Conservation (phyloP, 2,329 filamentous ascomycete species). For the Pestalotiopsis fici region DNA sequence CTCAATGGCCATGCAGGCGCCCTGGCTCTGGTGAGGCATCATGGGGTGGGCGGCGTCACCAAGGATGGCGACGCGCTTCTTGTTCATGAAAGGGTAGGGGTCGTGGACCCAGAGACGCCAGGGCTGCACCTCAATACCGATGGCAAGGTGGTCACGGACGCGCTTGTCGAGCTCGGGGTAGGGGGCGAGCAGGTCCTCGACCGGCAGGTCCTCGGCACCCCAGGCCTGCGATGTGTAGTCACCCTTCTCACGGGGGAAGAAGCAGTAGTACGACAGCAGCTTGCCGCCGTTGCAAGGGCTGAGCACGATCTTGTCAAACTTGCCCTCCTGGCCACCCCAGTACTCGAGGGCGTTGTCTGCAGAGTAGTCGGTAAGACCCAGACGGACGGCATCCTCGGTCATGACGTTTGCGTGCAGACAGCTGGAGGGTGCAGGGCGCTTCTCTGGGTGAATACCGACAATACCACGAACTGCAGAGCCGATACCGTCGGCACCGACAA, state of each 20-base stretch:
- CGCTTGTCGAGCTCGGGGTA: constrained; percentile 62
- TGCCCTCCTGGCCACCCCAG: constrained; percentile 67
- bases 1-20: constrained; percentile 69
- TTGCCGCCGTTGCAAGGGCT: constrained; percentile 68
- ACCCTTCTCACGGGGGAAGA: constrained; percentile 61
- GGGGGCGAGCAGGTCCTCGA: constrained; percentile 61
- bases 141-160: constrained; percentile 57
- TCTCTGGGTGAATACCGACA: constrained; percentile 63
- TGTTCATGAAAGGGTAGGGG: constrained; percentile 30
- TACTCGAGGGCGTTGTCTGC: constrained; percentile 64
- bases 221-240: constrained; percentile 64
- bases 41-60: constrained; percentile 71
- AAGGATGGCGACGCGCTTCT: constrained; percentile 54
- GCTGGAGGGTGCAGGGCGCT: constrained; percentile 58
- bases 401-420: constrained; percentile 67
- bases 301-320: constrained; percentile 70
- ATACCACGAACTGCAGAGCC: constrained; percentile 64
- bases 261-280: constrained; percentile 70
- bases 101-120: constrained; percentile 67
- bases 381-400: constrained; percentile 59
- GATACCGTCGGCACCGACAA: constrained; percentile 68
- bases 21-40: constrained; percentile 71
- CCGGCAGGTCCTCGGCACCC: constrained; percentile 51
- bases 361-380: constrained; percentile 65
- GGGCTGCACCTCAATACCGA: constrained; percentile 63